Evolutionary conservation across 139 green algal genomes (phyloP), one percentile per base, ranked within the genome.

Genomic region (Nannochloris sp.): DNA sequence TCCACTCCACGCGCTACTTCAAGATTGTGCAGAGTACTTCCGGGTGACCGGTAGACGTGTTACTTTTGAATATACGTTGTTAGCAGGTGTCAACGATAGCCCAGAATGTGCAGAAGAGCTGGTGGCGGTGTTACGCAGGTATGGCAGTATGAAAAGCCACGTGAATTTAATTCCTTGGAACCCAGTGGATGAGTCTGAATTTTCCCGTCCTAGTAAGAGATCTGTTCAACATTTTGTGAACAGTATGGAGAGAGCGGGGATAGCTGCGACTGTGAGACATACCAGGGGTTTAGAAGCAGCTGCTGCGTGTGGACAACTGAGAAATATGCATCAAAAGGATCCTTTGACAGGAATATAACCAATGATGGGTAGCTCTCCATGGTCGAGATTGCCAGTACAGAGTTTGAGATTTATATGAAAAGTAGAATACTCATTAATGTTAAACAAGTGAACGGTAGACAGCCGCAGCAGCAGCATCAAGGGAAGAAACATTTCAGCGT

Each of bases 131-230:
- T 81, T 98, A 68, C 65, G 64, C 2, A 65, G 65, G 2, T 65
- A 88, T 70, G 64, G 84, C 19, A 19, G 33, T 54, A 60, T 95
- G 57, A 55, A 71, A 42, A 68, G 39, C 24, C 93, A 98, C 60
- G 89, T 97, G 8, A 98, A 98, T 65, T 32, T 98, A 37, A 98
- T 98, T 37, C 92, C 90, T 24, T 97, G 70, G 69, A 99, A 99
- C 76, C 84, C 89, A 2, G 89, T 99, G 23, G 86, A 89, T 23
- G 94, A 96, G 30, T 75, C 73, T 7, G 77, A 88, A 33, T 99
- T 87, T 63, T 38, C 79, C 36, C 64, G 91, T 0, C 94, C 93
- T 25, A 81, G 46, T 29, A 71, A 55, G 14, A 34, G 42, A 0
- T 25, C 51, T 19, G 77, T 86, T 25, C 30, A 42, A 3, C 34